A percentile compares a stretch with the other conserved stretches of the same genome.
These are phyloP conservation scores for Pelargonium exstipulatum DNA, from an alignment of 441 rosid genomes.

Conservation along the genomic window DNA sequence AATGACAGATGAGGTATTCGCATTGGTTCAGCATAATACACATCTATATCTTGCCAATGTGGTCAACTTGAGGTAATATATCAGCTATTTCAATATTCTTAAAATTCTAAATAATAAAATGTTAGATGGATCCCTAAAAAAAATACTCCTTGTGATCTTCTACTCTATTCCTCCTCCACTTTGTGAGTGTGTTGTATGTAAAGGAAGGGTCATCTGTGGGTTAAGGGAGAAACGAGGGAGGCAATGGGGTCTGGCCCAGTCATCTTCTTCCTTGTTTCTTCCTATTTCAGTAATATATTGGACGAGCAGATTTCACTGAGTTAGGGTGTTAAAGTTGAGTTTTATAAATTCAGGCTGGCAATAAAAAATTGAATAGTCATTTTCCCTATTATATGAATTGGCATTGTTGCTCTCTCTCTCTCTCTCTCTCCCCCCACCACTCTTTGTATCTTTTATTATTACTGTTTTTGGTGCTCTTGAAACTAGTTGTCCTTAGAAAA, in stretches of 20 bases:
- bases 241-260: background rate
- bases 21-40: conserved; percentile 85
- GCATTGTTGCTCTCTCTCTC: background rate
- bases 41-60: conserved; percentile 84
- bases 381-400: background rate
- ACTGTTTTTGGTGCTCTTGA: background rate
- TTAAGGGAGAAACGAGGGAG: background rate
- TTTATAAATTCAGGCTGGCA: background rate
- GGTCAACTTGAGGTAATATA: conserved; percentile 66
- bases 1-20: conserved; percentile 89
- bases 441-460: background rate
- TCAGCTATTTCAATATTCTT: conserved; percentile 7
- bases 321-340: background rate
- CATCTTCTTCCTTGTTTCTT: background rate
- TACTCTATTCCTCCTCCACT: too few species aligned
- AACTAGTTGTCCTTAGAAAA: background rate
- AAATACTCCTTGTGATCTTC: too few species aligned
- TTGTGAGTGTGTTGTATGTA: background rate
- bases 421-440: background rate
- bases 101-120: conserved; percentile 9
- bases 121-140: conserved; percentile 1
- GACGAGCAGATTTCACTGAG: background rate
- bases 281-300: background rate
- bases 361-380: background rate
- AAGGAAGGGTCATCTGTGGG: background rate